Percentiles rank a stretch among this genome's conserved stretches.
Evolutionary conservation across 345 rosid species (phyloP).

Genomic region (Brassica nigra): DNA sequence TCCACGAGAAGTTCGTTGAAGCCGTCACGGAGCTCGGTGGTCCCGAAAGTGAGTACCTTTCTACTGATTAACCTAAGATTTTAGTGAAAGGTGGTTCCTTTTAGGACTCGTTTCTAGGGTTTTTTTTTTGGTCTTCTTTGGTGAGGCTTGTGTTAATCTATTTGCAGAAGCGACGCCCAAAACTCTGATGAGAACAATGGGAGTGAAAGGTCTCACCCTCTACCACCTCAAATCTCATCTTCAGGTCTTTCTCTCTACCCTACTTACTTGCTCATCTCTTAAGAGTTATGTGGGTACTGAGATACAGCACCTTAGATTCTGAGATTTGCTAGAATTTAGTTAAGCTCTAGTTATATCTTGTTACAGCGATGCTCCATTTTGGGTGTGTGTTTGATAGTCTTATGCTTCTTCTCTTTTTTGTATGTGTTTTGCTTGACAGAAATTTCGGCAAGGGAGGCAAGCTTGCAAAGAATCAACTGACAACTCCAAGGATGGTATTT

Average conservation of each 20-base stretch:
- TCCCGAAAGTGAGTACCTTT: constrained; percentile 69
- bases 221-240: constrained; percentile 94
- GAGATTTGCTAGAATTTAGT: background rate
- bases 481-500: constrained; percentile 91
- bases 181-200: constrained; percentile 90
- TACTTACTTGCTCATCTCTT: background rate
- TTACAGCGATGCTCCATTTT: background rate
- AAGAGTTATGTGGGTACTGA: background rate
- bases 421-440: constrained; percentile 49
- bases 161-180: constrained; percentile 90
- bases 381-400: background rate
- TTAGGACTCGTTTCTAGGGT: background rate
- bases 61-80: constrained; percentile 13
- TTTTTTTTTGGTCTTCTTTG: background rate
- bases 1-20: constrained; percentile 86
- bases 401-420: constrained; percentile 15
- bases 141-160: background rate
- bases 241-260: constrained; percentile 51
- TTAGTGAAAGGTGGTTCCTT: background rate
- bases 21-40: constrained; percentile 94
- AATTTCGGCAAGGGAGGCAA: constrained; percentile 90
- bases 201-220: constrained; percentile 91
- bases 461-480: constrained; percentile 82
- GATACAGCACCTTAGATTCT: background rate
- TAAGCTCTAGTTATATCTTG: background rate